Evolutionary conservation across 805 yeast species (phyloP).

Genomic region (Suhomyces emberorum): DNA sequence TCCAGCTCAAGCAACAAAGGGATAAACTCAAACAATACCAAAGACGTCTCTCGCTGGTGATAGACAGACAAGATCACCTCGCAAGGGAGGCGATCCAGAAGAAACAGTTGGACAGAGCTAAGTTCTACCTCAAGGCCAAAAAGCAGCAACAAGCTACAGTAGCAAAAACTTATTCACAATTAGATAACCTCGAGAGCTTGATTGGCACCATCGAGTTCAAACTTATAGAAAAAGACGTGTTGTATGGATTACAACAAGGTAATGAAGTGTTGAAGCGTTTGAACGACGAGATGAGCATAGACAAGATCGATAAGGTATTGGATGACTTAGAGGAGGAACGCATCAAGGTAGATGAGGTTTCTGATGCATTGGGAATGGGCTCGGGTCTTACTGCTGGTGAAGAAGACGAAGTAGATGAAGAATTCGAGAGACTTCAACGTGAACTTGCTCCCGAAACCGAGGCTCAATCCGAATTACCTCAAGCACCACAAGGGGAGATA

Average conservation of each 20-base stretch:
- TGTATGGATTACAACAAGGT: constrained; percentile 79
- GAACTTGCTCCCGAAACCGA: constrained; percentile 29
- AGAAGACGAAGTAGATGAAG: constrained; percentile 67
- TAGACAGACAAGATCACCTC: constrained; percentile 57
- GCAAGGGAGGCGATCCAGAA: constrained; percentile 54
- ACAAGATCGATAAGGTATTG: constrained; percentile 74
- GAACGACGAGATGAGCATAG: constrained; percentile 74
- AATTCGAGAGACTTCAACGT: constrained; percentile 48
- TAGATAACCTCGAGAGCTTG: constrained; percentile 74
- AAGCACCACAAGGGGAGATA: background rate
- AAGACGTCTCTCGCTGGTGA: constrained; percentile 51
- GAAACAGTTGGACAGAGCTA: constrained; percentile 59
- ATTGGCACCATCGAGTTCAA: constrained; percentile 85
- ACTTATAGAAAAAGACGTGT: constrained; percentile 78
- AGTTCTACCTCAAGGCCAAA: constrained; percentile 66
- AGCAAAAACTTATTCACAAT: constrained; percentile 68
- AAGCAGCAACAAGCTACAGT: constrained; percentile 80
- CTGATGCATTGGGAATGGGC: constrained; percentile 48
- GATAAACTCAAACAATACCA: constrained; percentile 80
- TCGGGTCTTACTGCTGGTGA: constrained; percentile 39
- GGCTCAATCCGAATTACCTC: constrained; percentile 5
- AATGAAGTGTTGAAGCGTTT: constrained; percentile 70
- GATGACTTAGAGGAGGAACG: constrained; percentile 84
- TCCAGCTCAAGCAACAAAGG: constrained; percentile 83
- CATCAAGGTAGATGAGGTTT: constrained; percentile 71